phyloP scores from a whole-genome alignment of 306 rosid species.

The Pueraria montana region DNA sequence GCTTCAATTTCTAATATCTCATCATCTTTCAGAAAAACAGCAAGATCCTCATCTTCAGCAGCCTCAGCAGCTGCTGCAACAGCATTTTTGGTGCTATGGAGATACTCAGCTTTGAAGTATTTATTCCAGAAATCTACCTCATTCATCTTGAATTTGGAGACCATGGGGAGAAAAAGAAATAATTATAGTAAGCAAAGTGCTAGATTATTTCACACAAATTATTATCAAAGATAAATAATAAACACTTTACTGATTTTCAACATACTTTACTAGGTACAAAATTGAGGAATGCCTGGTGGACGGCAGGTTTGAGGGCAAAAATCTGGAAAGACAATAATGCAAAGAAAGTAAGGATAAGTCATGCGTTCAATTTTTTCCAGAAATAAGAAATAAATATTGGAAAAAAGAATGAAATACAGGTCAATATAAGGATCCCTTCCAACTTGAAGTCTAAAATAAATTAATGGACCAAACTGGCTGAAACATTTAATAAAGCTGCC shows the following conservation, averaged over 20 bases:
- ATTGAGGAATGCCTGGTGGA: constrained; percentile 86
- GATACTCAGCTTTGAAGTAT: constrained; percentile 94
- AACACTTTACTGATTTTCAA: constrained; percentile 37
- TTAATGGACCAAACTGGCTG: neutral
- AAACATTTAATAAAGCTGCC: neutral
- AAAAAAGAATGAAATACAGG: constrained; percentile 19
- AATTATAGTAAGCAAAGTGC: constrained; percentile 26
- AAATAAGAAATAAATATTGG: constrained; percentile 23
- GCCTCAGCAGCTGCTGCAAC: constrained; percentile 97
- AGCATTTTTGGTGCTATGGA: constrained; percentile 83
- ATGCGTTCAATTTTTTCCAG: neutral
- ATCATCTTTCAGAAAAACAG: constrained; percentile 88
- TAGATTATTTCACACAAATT: constrained; percentile 36
- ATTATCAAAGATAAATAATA: constrained; percentile 8
- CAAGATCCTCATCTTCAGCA: constrained; percentile 99
- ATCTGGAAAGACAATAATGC: constrained; percentile 65
- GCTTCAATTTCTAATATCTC: constrained; percentile 89
- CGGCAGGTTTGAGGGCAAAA: constrained; percentile 95
- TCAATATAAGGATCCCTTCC: neutral
- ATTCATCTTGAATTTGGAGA: constrained; percentile 70
- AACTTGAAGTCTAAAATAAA: neutral
- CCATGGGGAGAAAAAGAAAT: constrained; percentile 33
- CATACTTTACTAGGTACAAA: constrained; percentile 89
- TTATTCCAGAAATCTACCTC: constrained; percentile 96
- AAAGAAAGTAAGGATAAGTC: constrained; percentile 40